phyloP scores from a whole-genome alignment of 75 land plant genomes.

The Ceratopteris richardii region DNA sequence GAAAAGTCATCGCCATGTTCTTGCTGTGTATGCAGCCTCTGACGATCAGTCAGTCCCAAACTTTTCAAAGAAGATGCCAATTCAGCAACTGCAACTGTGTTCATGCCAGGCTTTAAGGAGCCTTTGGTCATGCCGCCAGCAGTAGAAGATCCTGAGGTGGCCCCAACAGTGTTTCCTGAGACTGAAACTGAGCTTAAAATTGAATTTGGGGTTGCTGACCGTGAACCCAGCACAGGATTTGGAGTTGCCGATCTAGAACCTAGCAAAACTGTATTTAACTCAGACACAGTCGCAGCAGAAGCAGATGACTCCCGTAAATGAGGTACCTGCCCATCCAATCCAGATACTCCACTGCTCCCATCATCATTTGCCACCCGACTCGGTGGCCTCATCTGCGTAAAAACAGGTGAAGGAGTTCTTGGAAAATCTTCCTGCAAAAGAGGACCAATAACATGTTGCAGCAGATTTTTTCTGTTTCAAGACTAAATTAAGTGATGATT shows the following conservation, averaged over 20 bases:
- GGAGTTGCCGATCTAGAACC: slow-evolving; percentile 3
- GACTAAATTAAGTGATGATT: background rate
- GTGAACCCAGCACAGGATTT: background rate
- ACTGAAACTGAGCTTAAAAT: background rate
- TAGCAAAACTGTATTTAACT: slow-evolving; percentile 13
- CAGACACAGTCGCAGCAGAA: slow-evolving; percentile 20
- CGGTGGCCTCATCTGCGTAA: slow-evolving; percentile 35
- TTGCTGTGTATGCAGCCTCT: background rate
- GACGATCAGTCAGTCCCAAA: slow-evolving; percentile 33
- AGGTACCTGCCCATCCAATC: slow-evolving; percentile 13
- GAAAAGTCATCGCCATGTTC: background rate
- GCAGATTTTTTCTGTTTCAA: background rate
- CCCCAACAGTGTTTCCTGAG: background rate
- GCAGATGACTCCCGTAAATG: slow-evolving; percentile 23
- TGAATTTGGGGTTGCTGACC: background rate
- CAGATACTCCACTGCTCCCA: slow-evolving; percentile 15
- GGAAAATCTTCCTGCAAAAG: slow-evolving; percentile 70
- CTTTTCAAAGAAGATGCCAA: slow-evolving; percentile 49
- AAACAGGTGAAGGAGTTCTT: slow-evolving; percentile 79
- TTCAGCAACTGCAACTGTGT: slow-evolving; percentile 29
- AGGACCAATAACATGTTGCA: background rate
- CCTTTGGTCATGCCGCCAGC: background rate
- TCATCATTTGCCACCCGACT: slow-evolving; percentile 47
- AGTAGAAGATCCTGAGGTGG: background rate
- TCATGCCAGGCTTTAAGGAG: background rate